phyloP scores from a whole-genome alignment of 345 rosid genomes.

The Gossypium rotundifolium region DNA sequence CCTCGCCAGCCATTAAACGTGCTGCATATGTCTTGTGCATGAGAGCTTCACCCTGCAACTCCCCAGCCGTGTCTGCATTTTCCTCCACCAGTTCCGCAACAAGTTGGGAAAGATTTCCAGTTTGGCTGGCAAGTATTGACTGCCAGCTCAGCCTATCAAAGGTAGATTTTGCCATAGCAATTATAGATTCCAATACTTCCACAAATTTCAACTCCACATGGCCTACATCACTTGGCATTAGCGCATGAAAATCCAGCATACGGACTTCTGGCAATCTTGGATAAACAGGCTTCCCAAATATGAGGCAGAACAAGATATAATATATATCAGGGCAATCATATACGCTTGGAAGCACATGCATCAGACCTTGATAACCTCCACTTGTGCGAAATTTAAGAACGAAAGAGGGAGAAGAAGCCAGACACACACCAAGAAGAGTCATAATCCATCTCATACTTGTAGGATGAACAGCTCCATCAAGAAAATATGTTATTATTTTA shows the following conservation, averaged over 20 bases:
- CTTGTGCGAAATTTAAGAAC: conserved; percentile 84
- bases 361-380: conserved; percentile 91
- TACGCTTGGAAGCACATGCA: conserved; percentile 81
- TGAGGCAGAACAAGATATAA: conserved; percentile 86
- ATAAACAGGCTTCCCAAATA: conserved; percentile 93
- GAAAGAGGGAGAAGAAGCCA: conserved; percentile 89
- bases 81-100: conserved; percentile 93
- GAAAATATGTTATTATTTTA: conserved; percentile 90
- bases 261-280: conserved; percentile 99
- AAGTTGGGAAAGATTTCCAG: conserved; percentile 89
- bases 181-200: conserved; percentile 86
- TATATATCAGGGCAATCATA: conserved; percentile 98
- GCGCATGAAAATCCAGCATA: conserved; percentile 98
- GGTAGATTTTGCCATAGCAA: conserved; percentile 92
- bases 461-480: conserved; percentile 99
- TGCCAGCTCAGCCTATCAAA: conserved; percentile 85
- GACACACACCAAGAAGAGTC: conserved; percentile 97
- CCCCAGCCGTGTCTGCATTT: conserved; percentile 82
- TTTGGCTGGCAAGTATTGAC: conserved; percentile 80
- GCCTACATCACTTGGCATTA: conserved; percentile 83
- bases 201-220: conserved; percentile 77
- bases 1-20: conserved; percentile 97
- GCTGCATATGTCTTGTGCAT: conserved; percentile 99
- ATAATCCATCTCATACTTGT: conserved; percentile 99
- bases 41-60: conserved; percentile 99